Base-by-base conservation (phyloP, 805 yeast species). In the Saccharomycopsis fibuligera region DNA sequence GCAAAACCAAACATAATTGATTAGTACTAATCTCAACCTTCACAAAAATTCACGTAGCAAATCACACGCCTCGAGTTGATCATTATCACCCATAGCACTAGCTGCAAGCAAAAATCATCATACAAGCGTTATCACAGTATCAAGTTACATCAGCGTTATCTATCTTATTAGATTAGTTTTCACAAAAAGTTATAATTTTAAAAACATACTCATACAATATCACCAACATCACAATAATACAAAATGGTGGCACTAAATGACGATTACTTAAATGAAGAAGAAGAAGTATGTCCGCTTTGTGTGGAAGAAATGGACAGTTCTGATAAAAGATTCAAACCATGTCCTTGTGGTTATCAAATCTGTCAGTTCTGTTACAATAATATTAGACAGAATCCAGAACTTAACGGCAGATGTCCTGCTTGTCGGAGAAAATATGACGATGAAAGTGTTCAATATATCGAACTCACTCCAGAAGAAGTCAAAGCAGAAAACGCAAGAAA, bases 321-420 rank as follows among this genome's bases (percentile, higher is more conserved):
- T 16, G 99, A 93, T 67, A 88, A 86, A 62, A 87, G 89, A 69
- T 93, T 93, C 74, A 88, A 85, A 65, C 99, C 99, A n/a, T 93
- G 99, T 72, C 98, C 98, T 1, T 93, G 99, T 70, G 99, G 99
- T 17, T 93, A 93, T 62, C 97, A 95, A 65, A 86, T 93, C 50
- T 93, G 99, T 66, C 98, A 91, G 73, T 93, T 93, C 63, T 93
- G 99, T 66, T 93, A 91, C 73, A 93, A 93, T 69, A 91, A 90
- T 64, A 93, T 93, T 60, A 78, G 96, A 56, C 93, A 88, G 56
- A 91, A 91, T 58, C 97, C 97, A 1, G 96, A 93, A 63, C 70
- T 91, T 54, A 90, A 90, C 63, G 98, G 97, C 2, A 79, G 88
- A 57, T 93, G 99, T 68, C 99, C 99, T 1, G 98, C 96, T 1